Conservation (phyloP, 2,329 filamentous ascomycete genomes). For the Aschersonia sp. region DNA sequence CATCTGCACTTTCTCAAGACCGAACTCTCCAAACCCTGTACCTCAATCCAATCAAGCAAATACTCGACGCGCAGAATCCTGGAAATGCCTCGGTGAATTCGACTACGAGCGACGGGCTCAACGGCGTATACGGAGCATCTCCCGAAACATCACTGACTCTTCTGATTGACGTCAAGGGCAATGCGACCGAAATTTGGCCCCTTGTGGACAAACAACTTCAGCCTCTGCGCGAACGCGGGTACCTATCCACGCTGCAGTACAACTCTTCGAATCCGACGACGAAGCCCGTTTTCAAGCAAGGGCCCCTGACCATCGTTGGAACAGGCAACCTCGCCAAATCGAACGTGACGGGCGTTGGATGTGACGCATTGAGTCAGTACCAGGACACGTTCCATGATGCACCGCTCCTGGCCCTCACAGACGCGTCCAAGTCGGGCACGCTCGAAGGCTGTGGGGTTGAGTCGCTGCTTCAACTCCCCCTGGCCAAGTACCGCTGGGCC, state of each 20-base stretch:
- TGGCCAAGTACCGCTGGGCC: conserved; percentile 50
- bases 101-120: conserved; percentile 24
- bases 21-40: conserved; percentile 47
- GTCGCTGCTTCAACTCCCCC: conserved; percentile 20
- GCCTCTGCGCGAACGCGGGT: conserved; percentile 42
- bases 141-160: conserved; percentile 40
- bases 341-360: conserved; percentile 2
- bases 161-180: conserved; percentile 53
- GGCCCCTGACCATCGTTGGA: conserved; percentile 52
- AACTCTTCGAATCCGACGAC: conserved; percentile 20
- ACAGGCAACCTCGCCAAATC: conserved; percentile 35
- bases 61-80: conserved; percentile 29
- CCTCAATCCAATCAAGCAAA: conserved; percentile 44
- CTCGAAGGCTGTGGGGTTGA: conserved; percentile 2
- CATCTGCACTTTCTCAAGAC: conserved; percentile 27
- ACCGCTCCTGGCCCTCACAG: conserved; percentile 29
- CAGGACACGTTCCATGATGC: conserved; percentile 54
- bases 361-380: conserved; percentile 1
- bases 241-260: conserved; percentile 33
- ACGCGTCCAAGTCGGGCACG: conserved; percentile 1
- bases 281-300: conserved; percentile 10
- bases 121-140: conserved; percentile 41
- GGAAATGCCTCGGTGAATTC: background rate
- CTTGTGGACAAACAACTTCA: conserved; percentile 24
- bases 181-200: conserved; percentile 11